phyloP scores from a whole-genome alignment of 2,329 filamentous ascomycete species.

The Cladosporium oxysporum region DNA sequence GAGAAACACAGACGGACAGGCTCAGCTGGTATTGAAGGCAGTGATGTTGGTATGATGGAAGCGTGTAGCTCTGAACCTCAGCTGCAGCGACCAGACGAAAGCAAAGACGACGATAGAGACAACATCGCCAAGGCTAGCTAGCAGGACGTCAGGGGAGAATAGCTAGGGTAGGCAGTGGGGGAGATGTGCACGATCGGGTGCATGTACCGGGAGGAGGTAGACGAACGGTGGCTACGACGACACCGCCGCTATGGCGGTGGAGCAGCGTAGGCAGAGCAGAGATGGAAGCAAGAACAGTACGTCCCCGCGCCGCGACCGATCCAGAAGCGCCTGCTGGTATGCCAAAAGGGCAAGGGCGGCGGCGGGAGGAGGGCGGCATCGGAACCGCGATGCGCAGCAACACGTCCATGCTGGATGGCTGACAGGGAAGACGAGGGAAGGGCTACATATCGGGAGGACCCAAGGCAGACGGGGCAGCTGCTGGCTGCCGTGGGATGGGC shows the following conservation, averaged over 20 bases:
- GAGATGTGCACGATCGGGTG: conserved; percentile 12
- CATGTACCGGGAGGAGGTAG: not conserved
- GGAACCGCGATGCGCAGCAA: conserved; percentile 1
- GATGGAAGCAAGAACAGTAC: not conserved
- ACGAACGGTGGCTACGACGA: not conserved
- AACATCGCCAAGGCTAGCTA: not conserved
- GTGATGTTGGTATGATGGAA: not conserved
- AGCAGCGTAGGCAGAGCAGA: conserved; percentile 10
- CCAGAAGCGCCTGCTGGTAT: conserved; percentile 17
- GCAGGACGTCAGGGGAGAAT: conserved; percentile 4
- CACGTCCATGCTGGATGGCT: conserved; percentile 10
- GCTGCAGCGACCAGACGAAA: conserved; percentile 9
- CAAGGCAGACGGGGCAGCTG: not conserved
- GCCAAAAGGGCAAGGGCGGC: conserved; percentile 13
- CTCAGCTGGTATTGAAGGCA: conserved; percentile 10
- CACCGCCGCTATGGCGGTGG: conserved; percentile 11
- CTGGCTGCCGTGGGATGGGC: conserved; percentile 1
- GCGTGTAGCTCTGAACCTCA: conserved; percentile 13
- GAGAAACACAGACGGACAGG: conserved; percentile 6
- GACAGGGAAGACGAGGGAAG: not conserved
- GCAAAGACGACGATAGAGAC: conserved; percentile 5
- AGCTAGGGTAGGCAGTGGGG: not conserved
- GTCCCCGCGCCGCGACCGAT: conserved; percentile 4
- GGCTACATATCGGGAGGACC: not conserved
- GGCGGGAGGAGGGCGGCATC: not conserved